These are phyloP conservation scores for Murraya paniculata DNA, from an alignment of 345 rosid genomes.

Conservation along the genomic window DNA sequence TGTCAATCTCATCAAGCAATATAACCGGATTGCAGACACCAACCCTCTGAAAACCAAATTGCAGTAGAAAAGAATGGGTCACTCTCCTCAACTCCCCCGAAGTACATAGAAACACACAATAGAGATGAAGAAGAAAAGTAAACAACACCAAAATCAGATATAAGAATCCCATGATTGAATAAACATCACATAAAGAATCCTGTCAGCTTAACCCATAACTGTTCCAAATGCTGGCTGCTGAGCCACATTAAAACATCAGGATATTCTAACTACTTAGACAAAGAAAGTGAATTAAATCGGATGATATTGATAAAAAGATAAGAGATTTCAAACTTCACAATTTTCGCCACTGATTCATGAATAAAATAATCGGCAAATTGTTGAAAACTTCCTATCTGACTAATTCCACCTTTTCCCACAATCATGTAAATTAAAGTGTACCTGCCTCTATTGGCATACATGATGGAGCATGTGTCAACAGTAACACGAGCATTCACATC, in stretches of 20 bases:
- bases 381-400: not conserved
- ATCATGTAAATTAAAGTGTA: not conserved
- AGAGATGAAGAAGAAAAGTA: not conserved
- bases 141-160: not conserved
- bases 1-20: constrained; percentile 97
- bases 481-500: not conserved
- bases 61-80: constrained; percentile 3
- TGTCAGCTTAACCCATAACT: not conserved
- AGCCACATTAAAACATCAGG: constrained; percentile 3
- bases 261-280: not conserved
- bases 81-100: constrained; percentile 2
- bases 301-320: not conserved
- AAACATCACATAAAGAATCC: not conserved
- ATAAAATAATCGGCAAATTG: not conserved
- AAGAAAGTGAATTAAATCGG: not conserved
- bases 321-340: not conserved
- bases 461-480: not conserved
- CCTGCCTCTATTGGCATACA: not conserved
- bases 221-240: not conserved
- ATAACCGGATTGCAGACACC: constrained; percentile 98
- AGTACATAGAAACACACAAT: not conserved
- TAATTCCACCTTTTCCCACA: not conserved
- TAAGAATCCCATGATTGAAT: not conserved
- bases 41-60: constrained; percentile 62
- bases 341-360: not conserved